phyloP scores from a whole-genome alignment of 2,329 filamentous ascomycete genomes.

The Coniella vitis region DNA sequence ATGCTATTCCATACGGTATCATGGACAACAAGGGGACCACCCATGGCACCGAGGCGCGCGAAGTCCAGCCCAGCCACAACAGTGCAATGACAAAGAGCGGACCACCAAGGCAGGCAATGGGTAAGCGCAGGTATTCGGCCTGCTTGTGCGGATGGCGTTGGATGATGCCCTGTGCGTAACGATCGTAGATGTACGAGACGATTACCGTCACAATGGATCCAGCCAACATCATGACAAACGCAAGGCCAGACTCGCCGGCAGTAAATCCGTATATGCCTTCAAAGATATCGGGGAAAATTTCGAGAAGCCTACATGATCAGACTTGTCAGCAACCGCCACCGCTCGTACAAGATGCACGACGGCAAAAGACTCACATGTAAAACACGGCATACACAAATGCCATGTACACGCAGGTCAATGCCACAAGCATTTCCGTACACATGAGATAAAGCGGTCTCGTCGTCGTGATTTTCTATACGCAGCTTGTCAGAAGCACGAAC shows the following conservation, averaged over 20 bases:
- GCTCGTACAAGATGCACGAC: not conserved
- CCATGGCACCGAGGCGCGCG: slow-evolving; percentile 21
- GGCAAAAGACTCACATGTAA: slow-evolving; percentile 20
- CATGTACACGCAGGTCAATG: slow-evolving; percentile 24
- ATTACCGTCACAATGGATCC: slow-evolving; percentile 20
- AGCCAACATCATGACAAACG: slow-evolving; percentile 21
- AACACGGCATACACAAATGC: slow-evolving; percentile 28
- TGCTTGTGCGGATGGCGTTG: slow-evolving; percentile 19
- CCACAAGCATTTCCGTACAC: slow-evolving; percentile 25
- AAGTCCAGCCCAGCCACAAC: slow-evolving; percentile 25
- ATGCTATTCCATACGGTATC: slow-evolving; percentile 23
- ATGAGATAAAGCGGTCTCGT: slow-evolving; percentile 25
- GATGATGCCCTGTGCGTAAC: slow-evolving; percentile 15
- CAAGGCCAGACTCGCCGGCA: slow-evolving; percentile 21
- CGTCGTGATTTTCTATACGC: slow-evolving; percentile 21
- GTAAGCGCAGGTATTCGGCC: slow-evolving; percentile 24
- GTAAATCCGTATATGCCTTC: slow-evolving; percentile 25
- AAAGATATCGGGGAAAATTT: slow-evolving; percentile 22
- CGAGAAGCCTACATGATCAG: slow-evolving; percentile 17
- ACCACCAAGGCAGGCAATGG: slow-evolving; percentile 21
- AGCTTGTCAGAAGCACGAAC: not conserved
- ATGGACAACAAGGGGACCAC: slow-evolving; percentile 21
- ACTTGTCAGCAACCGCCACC: no score
- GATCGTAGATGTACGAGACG: slow-evolving; percentile 20
- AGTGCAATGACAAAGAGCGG: slow-evolving; percentile 22